Evolutionary conservation across 345 rosid species (phyloP).

Genomic region (Camelina laxa): DNA sequence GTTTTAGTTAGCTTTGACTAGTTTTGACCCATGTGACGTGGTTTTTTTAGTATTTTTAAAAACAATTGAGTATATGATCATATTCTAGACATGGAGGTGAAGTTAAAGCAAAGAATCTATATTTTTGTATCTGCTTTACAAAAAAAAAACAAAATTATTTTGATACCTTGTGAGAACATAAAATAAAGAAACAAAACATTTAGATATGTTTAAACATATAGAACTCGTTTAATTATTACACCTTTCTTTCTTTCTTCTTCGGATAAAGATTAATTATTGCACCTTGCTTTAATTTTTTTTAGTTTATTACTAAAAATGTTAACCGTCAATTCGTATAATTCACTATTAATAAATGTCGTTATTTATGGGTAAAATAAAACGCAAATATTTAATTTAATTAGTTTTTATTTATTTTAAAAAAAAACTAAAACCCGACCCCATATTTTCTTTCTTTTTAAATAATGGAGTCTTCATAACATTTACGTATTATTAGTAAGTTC

Average conservation of each 20-base stretch:
- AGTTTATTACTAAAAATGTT: too few species aligned
- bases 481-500: constrained; percentile 20
- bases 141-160: neutral
- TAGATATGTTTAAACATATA: neutral
- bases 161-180: neutral
- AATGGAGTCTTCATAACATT: constrained; percentile 24
- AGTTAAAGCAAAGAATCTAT: constrained; percentile 41
- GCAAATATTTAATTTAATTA: neutral
- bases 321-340: neutral
- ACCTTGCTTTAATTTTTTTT: neutral
- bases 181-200: neutral
- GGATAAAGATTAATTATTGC: neutral
- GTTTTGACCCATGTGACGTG: constrained; percentile 21
- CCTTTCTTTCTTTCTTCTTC: neutral
- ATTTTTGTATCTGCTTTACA: constrained; percentile 1
- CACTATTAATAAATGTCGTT: constrained; percentile 27
- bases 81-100: constrained; percentile 35
- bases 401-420: neutral
- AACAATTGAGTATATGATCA: neutral
- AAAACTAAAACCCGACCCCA: constrained; percentile 18
- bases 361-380: constrained; percentile 32
- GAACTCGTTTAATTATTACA: neutral
- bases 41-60: neutral
- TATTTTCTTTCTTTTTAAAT: constrained; percentile 20
- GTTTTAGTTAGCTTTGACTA: constrained; percentile 34